A percentile compares a stretch with the other conserved stretches of the same genome.
These are phyloP conservation scores for Boletus rubroflammeus DNA, from an alignment of 768 basidiomycete genomes.

Conservation along the genomic window DNA sequence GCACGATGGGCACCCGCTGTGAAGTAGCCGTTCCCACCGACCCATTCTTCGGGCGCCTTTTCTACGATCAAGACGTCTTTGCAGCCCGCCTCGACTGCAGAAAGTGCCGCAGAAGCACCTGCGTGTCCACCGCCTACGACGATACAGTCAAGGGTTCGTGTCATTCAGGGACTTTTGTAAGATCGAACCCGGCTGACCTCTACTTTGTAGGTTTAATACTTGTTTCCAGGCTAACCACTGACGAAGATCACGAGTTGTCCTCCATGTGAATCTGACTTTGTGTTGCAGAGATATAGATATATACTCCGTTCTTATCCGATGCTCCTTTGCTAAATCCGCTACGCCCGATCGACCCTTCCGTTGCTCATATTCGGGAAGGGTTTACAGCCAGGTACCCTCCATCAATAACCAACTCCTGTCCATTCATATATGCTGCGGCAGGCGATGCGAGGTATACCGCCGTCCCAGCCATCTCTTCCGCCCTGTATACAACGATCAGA, in stretches of 20 bases:
- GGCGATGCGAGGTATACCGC: slow-evolving; percentile 71
- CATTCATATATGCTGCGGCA: slow-evolving; percentile 71
- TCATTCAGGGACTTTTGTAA: slow-evolving; percentile 6
- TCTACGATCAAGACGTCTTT: slow-evolving; percentile 60
- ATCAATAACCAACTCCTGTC: slow-evolving; percentile 75
- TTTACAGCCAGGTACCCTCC: slow-evolving; percentile 75
- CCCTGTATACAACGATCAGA: slow-evolving; percentile 36
- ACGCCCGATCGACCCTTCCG: background rate
- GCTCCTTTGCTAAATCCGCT: background rate
- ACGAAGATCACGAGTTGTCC: background rate
- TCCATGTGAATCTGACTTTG: background rate
- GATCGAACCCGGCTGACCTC: background rate
- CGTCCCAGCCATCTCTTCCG: slow-evolving; percentile 73
- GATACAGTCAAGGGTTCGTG: slow-evolving; percentile 46
- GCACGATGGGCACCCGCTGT: slow-evolving; percentile 68
- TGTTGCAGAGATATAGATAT: background rate
- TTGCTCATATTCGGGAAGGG: slow-evolving; percentile 45
- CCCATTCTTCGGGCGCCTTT: slow-evolving; percentile 61
- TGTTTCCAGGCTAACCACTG: background rate
- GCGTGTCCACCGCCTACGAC: slow-evolving; percentile 67
- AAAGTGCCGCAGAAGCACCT: slow-evolving; percentile 60
- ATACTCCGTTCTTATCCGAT: background rate
- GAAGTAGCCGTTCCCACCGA: slow-evolving; percentile 70
- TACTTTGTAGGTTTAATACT: background rate
- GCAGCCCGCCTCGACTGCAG: slow-evolving; percentile 58